Evolutionary conservation across 179 eudicot genomes (phyloP).

Genomic region (Heliamphora ciliata): DNA sequence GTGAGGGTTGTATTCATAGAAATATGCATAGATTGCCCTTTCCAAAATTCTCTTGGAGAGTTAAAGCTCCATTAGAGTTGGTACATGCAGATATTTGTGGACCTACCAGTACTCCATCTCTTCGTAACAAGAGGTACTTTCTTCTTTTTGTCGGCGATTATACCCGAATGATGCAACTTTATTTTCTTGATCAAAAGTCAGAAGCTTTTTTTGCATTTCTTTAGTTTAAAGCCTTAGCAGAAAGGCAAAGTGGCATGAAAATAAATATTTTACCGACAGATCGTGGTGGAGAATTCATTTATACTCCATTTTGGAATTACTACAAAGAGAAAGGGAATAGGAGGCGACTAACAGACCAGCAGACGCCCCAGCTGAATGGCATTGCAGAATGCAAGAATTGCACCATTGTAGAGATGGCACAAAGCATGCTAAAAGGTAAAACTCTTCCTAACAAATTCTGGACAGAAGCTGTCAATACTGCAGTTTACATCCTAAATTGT

Average conservation of each 20-base stretch:
- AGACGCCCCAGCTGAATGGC: neutral
- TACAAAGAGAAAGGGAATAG: neutral
- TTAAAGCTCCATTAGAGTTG: constrained; percentile 2
- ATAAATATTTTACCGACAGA: neutral
- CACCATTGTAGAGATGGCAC: neutral
- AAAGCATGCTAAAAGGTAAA: neutral
- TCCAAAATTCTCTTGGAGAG: neutral
- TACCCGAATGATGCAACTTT: neutral
- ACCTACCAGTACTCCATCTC: neutral
- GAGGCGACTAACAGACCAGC: neutral
- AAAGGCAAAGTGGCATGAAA: neutral
- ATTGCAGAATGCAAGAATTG: neutral
- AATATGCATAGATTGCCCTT: neutral
- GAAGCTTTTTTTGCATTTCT: neutral
- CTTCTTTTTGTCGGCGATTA: neutral
- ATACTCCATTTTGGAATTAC: neutral
- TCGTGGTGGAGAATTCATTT: neutral
- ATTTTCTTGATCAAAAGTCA: neutral
- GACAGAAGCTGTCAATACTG: neutral
- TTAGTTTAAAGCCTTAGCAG: neutral
- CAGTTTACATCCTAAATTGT: neutral
- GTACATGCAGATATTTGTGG: constrained; percentile 9
- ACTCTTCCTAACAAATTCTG: neutral
- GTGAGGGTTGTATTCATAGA: neutral
- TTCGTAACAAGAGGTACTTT: neutral